Conservation (phyloP, 208 protist genomes). For the Acanthamoeba polyphaga region DNA sequence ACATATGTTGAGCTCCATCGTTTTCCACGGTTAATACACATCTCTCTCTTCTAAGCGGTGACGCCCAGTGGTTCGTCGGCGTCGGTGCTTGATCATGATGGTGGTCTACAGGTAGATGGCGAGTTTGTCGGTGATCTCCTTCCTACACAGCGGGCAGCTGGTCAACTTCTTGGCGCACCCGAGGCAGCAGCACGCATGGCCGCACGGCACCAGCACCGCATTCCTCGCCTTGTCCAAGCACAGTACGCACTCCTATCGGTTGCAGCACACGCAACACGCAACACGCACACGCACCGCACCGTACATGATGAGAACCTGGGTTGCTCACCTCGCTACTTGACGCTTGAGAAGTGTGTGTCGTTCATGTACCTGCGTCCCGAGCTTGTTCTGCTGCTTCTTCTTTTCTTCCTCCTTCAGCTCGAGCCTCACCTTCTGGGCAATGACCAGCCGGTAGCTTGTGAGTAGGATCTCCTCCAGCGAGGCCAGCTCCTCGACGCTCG, state of each 20-base stretch:
- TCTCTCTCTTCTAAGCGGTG: no score
- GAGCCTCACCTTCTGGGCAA: neutral
- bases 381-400: neutral
- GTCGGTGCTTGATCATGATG: no score
- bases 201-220: neutral
- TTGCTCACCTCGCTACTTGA: no score
- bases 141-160: neutral
- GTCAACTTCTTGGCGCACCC: neutral
- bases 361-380: no score
- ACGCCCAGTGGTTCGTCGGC: no score
- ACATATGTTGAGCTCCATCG: no score
- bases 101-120: neutral
- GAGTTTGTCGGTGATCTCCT: neutral
- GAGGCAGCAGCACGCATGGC: constrained; percentile 6
- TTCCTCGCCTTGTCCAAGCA: neutral
- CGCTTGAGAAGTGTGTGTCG: no score
- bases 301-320: no score
- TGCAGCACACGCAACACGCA: neutral
- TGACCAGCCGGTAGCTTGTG: neutral
- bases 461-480: neutral
- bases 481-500: neutral
- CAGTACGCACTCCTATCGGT: constrained; percentile 13
- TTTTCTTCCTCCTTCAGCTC: neutral
- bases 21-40: no score
- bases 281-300: neutral